Evolutionary conservation across 2,329 filamentous ascomycete species (phyloP).

Genomic region (Ophiocordyceps australis): DNA sequence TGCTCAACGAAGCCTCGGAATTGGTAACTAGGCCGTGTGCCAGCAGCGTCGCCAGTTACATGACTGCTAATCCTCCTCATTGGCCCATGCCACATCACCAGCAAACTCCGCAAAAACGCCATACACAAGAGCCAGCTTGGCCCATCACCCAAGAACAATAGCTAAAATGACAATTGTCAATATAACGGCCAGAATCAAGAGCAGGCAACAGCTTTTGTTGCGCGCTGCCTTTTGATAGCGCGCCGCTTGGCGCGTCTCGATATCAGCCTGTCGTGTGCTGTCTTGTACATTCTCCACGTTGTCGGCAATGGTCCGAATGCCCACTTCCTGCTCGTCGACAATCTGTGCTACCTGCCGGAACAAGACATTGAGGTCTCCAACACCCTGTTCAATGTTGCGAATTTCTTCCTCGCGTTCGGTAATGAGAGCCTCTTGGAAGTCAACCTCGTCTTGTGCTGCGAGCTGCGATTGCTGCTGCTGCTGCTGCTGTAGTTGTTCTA

Average conservation of each 20-base stretch:
- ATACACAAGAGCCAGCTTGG: neutral
- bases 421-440: conserved; percentile 92
- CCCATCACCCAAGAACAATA: conserved; percentile 50
- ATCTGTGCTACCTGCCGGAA: conserved; percentile 98
- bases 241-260: conserved; percentile 70
- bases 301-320: conserved; percentile 71
- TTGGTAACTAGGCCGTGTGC: neutral
- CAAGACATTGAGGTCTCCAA: conserved; percentile 87
- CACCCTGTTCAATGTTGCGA: conserved; percentile 89
- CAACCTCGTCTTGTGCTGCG: conserved; percentile 83
- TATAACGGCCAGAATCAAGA: conserved; percentile 78
- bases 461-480: conserved; percentile 63
- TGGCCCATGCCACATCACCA: too few species aligned
- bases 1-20: too few species aligned
- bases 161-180: conserved; percentile 80
- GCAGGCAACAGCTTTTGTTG: conserved; percentile 82
- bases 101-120: conserved; percentile 4
- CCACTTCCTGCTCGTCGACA: conserved; percentile 77
- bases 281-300: conserved; percentile 73
- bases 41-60: too few species aligned
- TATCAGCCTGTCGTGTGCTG: conserved; percentile 70
- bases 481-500: conserved; percentile 33
- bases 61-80: too few species aligned
- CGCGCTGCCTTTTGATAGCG: conserved; percentile 90
- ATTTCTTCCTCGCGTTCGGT: conserved; percentile 95